Conservation (phyloP, 2,329 filamentous ascomycete genomes). For the Thielaviopsis cerberus region DNA sequence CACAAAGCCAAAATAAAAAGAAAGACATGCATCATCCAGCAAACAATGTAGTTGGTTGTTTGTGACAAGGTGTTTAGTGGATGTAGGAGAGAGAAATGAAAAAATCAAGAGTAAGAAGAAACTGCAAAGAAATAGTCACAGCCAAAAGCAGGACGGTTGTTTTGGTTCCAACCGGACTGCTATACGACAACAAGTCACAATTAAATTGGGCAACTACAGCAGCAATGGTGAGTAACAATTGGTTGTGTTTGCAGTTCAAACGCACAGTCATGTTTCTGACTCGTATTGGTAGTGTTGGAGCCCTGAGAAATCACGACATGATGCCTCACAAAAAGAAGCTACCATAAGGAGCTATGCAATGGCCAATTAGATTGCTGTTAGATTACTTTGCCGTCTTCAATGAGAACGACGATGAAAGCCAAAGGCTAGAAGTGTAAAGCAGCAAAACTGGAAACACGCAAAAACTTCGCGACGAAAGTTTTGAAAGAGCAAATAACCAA, state of each 20-base stretch:
- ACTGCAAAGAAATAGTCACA: neutral
- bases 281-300: neutral
- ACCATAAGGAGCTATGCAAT: too few species aligned
- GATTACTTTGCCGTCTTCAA: neutral
- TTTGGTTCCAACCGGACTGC: neutral
- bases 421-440: neutral
- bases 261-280: neutral
- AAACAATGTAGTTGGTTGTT: neutral
- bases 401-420: neutral
- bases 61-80: neutral
- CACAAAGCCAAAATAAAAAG: neutral
- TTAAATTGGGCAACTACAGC: neutral
- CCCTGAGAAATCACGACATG: too few species aligned
- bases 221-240: neutral
- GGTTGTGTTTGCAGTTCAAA: neutral
- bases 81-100: neutral
- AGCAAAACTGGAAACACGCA: neutral
- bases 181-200: neutral
- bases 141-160: neutral
- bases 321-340: too few species aligned
- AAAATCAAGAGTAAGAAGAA: neutral
- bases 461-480: neutral
- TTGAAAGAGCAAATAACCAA: neutral
- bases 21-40: neutral
- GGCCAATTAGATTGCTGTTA: neutral